phyloP scores from a whole-genome alignment of 345 rosid genomes.

The Laguncularia racemosa region DNA sequence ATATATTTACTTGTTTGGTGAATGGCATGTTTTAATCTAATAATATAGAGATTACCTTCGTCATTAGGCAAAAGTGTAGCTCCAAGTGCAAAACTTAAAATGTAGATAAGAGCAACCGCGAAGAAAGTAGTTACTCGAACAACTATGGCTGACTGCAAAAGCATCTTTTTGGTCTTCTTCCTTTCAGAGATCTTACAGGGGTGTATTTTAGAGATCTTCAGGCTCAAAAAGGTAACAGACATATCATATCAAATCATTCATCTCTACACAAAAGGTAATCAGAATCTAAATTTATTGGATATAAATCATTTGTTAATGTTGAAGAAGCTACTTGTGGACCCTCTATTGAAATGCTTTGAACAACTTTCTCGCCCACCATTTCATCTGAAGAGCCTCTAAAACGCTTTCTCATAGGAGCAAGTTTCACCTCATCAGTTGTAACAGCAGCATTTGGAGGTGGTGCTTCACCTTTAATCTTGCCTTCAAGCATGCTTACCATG shows the following conservation, averaged over 20 bases:
- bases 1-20: no score
- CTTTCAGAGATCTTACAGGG: no score
- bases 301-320: conserved; percentile 22
- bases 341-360: conserved; percentile 8
- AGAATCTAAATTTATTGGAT: conserved; percentile 19
- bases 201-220: no score
- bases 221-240: no score
- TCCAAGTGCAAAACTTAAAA: no score
- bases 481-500: conserved; percentile 11
- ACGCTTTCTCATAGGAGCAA: conserved; percentile 12
- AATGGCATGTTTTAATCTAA: no score
- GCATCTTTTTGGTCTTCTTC: no score
- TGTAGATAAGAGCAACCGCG: neutral
- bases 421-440: neutral
- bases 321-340: conserved; percentile 29
- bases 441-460: neutral
- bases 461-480: conserved; percentile 5
- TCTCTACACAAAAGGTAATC: conserved; percentile 6
- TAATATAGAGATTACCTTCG: neutral
- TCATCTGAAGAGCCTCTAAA: conserved; percentile 1
- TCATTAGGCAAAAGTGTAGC: neutral
- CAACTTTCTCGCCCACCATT: conserved; percentile 1
- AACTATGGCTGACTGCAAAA: neutral
- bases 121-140: neutral
- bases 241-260: neutral